phyloP scores from a whole-genome alignment of 2,329 filamentous ascomycete genomes.

The Coniochaeta sp. region DNA sequence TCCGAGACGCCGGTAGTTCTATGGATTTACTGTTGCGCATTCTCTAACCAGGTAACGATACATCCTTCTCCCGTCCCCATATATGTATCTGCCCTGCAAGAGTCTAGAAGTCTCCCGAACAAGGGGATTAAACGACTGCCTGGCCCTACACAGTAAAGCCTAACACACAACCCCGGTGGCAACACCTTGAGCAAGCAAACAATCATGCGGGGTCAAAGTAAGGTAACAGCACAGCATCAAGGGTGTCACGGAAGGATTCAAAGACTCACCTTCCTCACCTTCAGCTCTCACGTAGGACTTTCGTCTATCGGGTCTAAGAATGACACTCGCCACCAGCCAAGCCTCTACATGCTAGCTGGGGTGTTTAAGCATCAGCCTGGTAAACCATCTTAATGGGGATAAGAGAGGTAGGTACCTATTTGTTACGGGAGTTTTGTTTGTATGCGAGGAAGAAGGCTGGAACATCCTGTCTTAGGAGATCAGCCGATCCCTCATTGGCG shows the following conservation, averaged over 20 bases:
- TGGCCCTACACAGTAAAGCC: not conserved
- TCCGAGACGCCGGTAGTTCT: not conserved
- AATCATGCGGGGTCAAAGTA: no score
- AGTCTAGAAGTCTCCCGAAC: no score
- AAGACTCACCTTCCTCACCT: not conserved
- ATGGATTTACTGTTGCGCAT: not conserved
- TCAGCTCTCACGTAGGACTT: no score
- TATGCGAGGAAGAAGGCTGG: no score
- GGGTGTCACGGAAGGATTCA: not conserved
- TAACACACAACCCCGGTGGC: not conserved
- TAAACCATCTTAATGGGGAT: not conserved
- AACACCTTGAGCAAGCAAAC: no score
- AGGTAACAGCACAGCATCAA: no score
- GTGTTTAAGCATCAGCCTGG: not conserved
- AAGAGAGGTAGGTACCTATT: no score
- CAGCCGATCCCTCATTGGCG: no score
- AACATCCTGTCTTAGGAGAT: not conserved
- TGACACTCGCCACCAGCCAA: not conserved
- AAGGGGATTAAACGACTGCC: not conserved
- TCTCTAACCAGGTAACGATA: constrained; percentile 2
- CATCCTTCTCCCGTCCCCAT: not conserved
- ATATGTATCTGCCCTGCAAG: no score
- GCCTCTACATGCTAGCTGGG: not conserved
- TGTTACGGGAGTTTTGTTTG: no score
- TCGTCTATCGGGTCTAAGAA: not conserved